Evolutionary conservation across 2,329 filamentous ascomycete genomes (phyloP), one percentile per base, ranked within the genome.

Genomic region (Cladosporium sphaerospermum): DNA sequence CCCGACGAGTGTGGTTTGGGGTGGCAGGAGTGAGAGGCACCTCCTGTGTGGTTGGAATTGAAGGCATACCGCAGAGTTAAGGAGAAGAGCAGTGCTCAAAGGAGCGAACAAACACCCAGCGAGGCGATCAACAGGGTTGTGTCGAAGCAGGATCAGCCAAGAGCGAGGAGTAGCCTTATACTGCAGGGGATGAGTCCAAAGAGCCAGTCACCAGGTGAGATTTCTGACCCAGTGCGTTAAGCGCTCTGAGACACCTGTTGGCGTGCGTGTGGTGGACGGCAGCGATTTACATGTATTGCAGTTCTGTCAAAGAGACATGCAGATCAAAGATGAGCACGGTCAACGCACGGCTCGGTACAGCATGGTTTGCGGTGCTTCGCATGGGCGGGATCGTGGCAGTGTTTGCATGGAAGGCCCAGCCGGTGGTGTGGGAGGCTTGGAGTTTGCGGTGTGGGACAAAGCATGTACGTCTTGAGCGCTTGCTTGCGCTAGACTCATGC

Each of bases 361-460:
- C 32, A 16, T 43, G 42, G 43, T 43, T 46, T 32, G 43, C 31
- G 28, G 16, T 32, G 23, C 46, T 23, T 47, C 44, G 52, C 48
- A 51, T 55, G 43, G 49, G 44, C 43, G 52, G 18, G 46, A 45
- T 52, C 49, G 34, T 46, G 32, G 37, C 42, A 44, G 45, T 52
- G 59, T 62, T 60, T 61, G 57, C 53, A 45, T 55, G 48, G 37
- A 52, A 44, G 37, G 52, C 31, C 36, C 50, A 58, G 49, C 56
- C 56, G 49, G 47, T 46, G 37, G 48, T 31, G 52, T 33, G 14
- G 45, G 58, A 7, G 37, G 45, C 36, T 55, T 28, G 34, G 46
- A 59, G 60, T 61, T 64, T 64, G 62, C 62, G 60, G 60, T 63
- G 61, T 60, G 57, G 54, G 52, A 64, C 61, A 64, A 62, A 61